These are phyloP conservation scores for Aspergillus campestris DNA, from an alignment of 495 filamentous ascomycete species.

Conservation along the genomic window DNA sequence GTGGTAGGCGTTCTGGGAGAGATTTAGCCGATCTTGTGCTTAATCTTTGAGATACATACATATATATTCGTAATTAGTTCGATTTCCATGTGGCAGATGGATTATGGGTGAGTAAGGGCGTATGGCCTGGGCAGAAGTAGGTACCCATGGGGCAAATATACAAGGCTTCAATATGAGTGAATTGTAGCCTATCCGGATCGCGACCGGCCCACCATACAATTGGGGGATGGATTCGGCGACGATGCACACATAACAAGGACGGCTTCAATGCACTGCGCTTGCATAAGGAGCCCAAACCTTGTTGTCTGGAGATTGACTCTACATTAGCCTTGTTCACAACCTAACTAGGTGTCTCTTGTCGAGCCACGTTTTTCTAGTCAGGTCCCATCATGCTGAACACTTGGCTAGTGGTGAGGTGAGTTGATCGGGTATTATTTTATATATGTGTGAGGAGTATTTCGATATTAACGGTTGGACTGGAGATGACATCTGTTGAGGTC, in stretches of 20 bases:
- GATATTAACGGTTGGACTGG: too few species aligned
- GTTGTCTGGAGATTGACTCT: conserved; percentile 5
- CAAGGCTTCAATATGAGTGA: neutral
- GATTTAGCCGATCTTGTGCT: too few species aligned
- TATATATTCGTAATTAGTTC: too few species aligned
- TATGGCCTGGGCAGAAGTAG: too few species aligned
- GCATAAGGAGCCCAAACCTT: conserved; percentile 3
- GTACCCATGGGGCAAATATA: too few species aligned
- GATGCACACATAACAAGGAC: neutral
- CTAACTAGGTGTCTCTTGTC: neutral
- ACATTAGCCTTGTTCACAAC: conserved; percentile 1
- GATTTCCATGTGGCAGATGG: too few species aligned
- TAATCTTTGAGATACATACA: too few species aligned
- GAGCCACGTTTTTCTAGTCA: neutral
- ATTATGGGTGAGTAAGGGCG: too few species aligned
- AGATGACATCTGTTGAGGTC: too few species aligned
- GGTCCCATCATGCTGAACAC: neutral
- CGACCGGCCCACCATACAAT: neutral
- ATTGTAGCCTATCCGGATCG: neutral
- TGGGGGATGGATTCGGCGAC: neutral
- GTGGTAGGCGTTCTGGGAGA: too few species aligned
- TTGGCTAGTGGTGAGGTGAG: neutral
- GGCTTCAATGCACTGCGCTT: conserved; percentile 1
- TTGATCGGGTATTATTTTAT: neutral
- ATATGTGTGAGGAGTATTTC: too few species aligned